Evolutionary conservation across 139 green algal species (phyloP), one percentile per base, ranked within the genome.

Genomic region (Tetraselmis striata): DNA sequence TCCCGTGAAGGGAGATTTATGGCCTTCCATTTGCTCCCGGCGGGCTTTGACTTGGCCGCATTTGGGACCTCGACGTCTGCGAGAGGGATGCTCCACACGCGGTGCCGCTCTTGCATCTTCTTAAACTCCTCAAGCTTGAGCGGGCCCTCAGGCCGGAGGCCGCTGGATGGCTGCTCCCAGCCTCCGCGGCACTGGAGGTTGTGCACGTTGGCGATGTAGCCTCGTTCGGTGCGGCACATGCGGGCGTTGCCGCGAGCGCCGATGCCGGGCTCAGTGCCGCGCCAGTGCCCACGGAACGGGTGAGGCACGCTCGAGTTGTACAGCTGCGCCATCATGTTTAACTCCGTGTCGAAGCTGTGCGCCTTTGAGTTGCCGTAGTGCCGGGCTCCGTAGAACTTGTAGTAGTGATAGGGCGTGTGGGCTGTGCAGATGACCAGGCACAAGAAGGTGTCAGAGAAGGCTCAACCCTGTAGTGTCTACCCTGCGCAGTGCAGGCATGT

Each of bases 261-360:
- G 45, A 18, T 18, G 11, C 18, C 45, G 18, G 11, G 45, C 11
- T 67, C 45, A n/a, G n/a, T n/a, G 45, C 18, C 5, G 5, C 45
- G 45, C 45, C 45, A 67, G 18, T 67, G 45, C 11, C 45, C 45
- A 18, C 45, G 5, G 45, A 67, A 67, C 11, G 45, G 45, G 45
- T 67, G 45, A 5, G 45, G 45, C 11, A 5, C 18, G 45, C 45
- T 67, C 11, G 5, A 18, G 45, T 67, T 67, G 45, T 67, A 67
- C 45, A 67, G 45, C 18, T 67, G 45, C 45, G 45, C 45, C 45
- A 67, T 67, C 45, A 67, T 67, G 45, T 67, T 67, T 5, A 67
- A 18, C 74, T 77, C 74, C 74, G 74, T 77, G 74, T 77, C 74
- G 25, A 77, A 77, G 74, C 26, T 31, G 74, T 77, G 74, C n/a